Evolutionary conservation across 2,329 filamentous ascomycete genomes (phyloP), one percentile per base, ranked within the genome.

Genomic region (Aspergillus unguis): DNA sequence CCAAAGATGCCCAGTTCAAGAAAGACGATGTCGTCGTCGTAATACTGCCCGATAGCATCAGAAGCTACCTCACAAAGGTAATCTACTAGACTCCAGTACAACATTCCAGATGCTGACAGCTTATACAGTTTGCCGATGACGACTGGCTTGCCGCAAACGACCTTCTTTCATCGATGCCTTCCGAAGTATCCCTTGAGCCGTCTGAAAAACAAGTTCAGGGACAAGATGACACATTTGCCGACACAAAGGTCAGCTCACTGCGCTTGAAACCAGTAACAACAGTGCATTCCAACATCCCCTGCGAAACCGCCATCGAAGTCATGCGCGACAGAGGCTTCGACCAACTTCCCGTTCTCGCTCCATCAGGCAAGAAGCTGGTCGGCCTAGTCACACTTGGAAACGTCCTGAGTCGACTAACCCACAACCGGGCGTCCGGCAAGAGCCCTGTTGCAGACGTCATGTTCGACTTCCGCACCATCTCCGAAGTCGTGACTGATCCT

Each of bases 271-370:
- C 94, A 33, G 88, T 99, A 53, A 95, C 91, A 27, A 95, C 92
- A 6, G 83, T 99, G 50, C 77, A 85, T 26, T 80, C 85, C 28
- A 80, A 80, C 48, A 86, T 86, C 31, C 74, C 83, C 2, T 95
- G 92, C 75, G 82, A 88, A 58, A 88, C 92, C 60, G 94, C 95
- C 48, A 91, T 97, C 60, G 94, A 99, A 77, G 92, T 89, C 56
- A 97, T 99, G 94, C 90, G 92, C 62, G 94, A 99, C 67, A 95
- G 94, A 77, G 90, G 91, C 57, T 99, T 96, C 71, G 95, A 99
- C 68, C 95, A 99, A 75, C 86, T 99, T 38, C 94, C 94, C 40
- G 94, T 99, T 11, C 85, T 95, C 6, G 80, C 85, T 1, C 76
- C 85, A 17, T 82, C 81, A 4, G 84, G 84, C 56, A 82, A 78